These are phyloP conservation scores for Eucalyptus fibrosa DNA, from an alignment of 345 rosid species.

Conservation along the genomic window DNA sequence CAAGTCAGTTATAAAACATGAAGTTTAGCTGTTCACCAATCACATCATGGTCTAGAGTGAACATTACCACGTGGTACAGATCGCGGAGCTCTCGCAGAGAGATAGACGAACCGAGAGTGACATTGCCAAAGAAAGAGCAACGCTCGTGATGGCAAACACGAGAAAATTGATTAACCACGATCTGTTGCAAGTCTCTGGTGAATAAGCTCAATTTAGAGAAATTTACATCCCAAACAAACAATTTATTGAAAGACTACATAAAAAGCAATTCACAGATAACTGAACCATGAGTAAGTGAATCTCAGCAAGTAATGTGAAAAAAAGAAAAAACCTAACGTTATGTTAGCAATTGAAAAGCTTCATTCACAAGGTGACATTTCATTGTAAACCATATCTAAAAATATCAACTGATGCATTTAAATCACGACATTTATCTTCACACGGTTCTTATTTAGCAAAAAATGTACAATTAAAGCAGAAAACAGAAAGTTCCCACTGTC, in stretches of 20 bases:
- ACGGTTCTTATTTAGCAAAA: not conserved
- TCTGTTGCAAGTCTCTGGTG: constrained; percentile 54
- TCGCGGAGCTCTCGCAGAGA: constrained; percentile 66
- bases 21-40: not conserved
- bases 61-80: constrained; percentile 63
- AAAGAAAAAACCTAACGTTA: not conserved
- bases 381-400: not conserved
- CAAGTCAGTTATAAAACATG: not conserved
- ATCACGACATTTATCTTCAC: not conserved
- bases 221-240: not conserved
- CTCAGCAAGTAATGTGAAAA: not conserved
- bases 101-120: constrained; percentile 58
- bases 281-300: not conserved
- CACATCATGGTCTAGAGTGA: not conserved
- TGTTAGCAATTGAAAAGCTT: not conserved
- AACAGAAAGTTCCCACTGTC: not conserved
- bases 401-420: not conserved
- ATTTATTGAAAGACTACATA: not conserved
- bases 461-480: not conserved
- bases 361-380: not conserved
- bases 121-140: constrained; percentile 73
- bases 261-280: not conserved
- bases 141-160: constrained; percentile 55
- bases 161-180: constrained; percentile 78
- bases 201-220: constrained; percentile 31